Evolutionary conservation across 208 protist genomes (phyloP).

Genomic region (Crithidia mellificae): DNA sequence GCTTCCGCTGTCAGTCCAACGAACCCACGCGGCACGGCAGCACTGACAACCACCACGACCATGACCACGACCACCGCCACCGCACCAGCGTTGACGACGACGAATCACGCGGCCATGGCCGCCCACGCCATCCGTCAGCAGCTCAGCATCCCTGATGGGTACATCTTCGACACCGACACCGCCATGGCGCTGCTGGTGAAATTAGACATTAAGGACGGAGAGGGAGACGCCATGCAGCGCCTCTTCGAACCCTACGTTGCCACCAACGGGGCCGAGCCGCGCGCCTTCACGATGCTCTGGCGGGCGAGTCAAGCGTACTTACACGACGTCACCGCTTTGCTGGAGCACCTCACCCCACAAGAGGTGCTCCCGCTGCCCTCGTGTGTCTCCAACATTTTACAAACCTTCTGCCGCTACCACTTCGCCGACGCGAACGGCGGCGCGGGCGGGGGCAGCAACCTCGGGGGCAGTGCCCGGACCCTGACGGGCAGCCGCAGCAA

Average conservation of each 20-base stretch:
- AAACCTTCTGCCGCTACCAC: slow-evolving; percentile 77
- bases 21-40: background rate
- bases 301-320: slow-evolving; percentile 79
- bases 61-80: background rate
- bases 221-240: slow-evolving; percentile 30
- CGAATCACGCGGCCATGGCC: background rate
- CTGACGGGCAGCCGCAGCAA: slow-evolving; percentile 42
- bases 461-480: slow-evolving; percentile 37
- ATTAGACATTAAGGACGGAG: slow-evolving; percentile 36
- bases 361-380: slow-evolving; percentile 55
- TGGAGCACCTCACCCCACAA: slow-evolving; percentile 49
- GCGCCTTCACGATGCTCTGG: slow-evolving; percentile 73
- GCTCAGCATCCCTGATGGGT: slow-evolving; percentile 34
- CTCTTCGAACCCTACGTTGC: slow-evolving; percentile 70
- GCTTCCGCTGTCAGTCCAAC: background rate
- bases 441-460: slow-evolving; percentile 9
- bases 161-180: slow-evolving; percentile 34
- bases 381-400: slow-evolving; percentile 53
- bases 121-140: slow-evolving; percentile 12
- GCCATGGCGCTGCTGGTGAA: slow-evolving; percentile 34
- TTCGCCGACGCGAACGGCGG: slow-evolving; percentile 43
- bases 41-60: background rate
- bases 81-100: background rate
- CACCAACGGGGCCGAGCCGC: slow-evolving; percentile 51
- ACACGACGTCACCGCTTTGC: slow-evolving; percentile 52